Conservation (phyloP, 1,284 basidiomycete genomes). For the Austroboletus olivaceoglutinosus region DNA sequence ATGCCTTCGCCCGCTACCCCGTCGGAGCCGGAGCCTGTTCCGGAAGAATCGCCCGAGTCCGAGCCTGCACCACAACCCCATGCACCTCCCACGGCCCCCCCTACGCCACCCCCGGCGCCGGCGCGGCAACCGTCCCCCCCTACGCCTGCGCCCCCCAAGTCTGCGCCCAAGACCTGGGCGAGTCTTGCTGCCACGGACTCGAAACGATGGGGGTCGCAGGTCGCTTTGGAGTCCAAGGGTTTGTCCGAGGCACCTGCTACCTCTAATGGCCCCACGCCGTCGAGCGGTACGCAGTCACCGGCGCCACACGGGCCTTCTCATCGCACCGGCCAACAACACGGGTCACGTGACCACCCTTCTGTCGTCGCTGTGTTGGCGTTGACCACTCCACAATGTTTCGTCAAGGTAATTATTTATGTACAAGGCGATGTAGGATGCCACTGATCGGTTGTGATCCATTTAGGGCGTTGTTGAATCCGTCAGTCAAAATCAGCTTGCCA, state of each 20-base stretch:
- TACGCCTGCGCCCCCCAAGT: slow-evolving; percentile 40
- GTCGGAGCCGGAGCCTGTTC: slow-evolving; percentile 32
- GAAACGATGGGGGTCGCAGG: slow-evolving; percentile 76
- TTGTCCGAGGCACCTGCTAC: slow-evolving; percentile 59
- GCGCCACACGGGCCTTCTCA: slow-evolving; percentile 37
- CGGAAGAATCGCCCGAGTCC: slow-evolving; percentile 37
- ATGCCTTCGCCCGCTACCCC: slow-evolving; percentile 32
- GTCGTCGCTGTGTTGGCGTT: slow-evolving; percentile 59
- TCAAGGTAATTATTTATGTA: slow-evolving; percentile 62
- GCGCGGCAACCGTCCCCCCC: slow-evolving; percentile 33
- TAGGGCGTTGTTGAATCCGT: slow-evolving; percentile 78
- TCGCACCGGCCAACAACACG: slow-evolving; percentile 29
- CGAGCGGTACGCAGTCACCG: slow-evolving; percentile 52
- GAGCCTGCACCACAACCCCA: slow-evolving; percentile 41
- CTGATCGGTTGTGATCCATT: neutral
- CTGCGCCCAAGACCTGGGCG: slow-evolving; percentile 84
- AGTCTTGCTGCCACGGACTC: slow-evolving; percentile 80
- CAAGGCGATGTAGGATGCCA: slow-evolving; percentile 2
- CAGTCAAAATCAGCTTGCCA: slow-evolving; percentile 56
- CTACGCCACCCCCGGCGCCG: slow-evolving; percentile 36
- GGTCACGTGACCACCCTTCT: slow-evolving; percentile 43
- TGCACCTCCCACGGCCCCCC: slow-evolving; percentile 30
- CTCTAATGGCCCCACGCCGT: slow-evolving; percentile 42
- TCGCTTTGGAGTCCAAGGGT: slow-evolving; percentile 71
- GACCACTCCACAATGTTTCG: slow-evolving; percentile 76